Percentiles rank a stretch among this genome's conserved stretches.
Conservation (phyloP, 768 basidiomycete species). For the Boletus sp. region DNA sequence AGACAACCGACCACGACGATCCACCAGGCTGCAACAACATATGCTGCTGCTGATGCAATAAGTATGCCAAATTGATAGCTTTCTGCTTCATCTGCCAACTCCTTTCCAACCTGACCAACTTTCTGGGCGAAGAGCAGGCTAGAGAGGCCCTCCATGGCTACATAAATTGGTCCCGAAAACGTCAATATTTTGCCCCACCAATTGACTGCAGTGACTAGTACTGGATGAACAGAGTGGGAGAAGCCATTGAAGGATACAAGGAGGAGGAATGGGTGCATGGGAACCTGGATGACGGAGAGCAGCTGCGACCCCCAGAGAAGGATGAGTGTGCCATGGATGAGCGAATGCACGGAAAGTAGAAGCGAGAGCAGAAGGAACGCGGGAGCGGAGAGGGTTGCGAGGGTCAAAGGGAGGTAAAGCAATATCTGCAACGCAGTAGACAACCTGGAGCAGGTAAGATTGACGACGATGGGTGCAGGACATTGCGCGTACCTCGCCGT, state of each 20-base stretch:
- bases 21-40: slow-evolving; percentile 84
- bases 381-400: slow-evolving; percentile 74
- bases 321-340: slow-evolving; percentile 78
- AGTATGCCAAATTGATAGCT: slow-evolving; percentile 73
- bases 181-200: slow-evolving; percentile 74
- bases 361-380: slow-evolving; percentile 82
- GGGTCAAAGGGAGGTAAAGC: slow-evolving; percentile 78
- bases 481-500: slow-evolving; percentile 49
- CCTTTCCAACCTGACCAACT: slow-evolving; percentile 73
- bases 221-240: slow-evolving; percentile 58
- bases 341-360: slow-evolving; percentile 68
- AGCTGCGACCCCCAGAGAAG: slow-evolving; percentile 68
- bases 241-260: slow-evolving; percentile 86
- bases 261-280: slow-evolving; percentile 82
- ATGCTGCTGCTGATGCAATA: slow-evolving; percentile 72
- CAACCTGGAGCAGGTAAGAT: slow-evolving; percentile 41
- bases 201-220: slow-evolving; percentile 51
- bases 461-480: background rate
- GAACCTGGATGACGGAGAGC: slow-evolving; percentile 76
- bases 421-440: slow-evolving; percentile 79
- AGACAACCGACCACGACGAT: slow-evolving; percentile 64
- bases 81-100: slow-evolving; percentile 69
- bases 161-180: slow-evolving; percentile 73
- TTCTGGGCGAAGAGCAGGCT: slow-evolving; percentile 80
- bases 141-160: slow-evolving; percentile 80